Percentiles rank a stretch among this genome's conserved stretches.
Evolutionary conservation across 192 early-diverging fungal genomes (phyloP).

Genomic region (Coemansia sp.): DNA sequence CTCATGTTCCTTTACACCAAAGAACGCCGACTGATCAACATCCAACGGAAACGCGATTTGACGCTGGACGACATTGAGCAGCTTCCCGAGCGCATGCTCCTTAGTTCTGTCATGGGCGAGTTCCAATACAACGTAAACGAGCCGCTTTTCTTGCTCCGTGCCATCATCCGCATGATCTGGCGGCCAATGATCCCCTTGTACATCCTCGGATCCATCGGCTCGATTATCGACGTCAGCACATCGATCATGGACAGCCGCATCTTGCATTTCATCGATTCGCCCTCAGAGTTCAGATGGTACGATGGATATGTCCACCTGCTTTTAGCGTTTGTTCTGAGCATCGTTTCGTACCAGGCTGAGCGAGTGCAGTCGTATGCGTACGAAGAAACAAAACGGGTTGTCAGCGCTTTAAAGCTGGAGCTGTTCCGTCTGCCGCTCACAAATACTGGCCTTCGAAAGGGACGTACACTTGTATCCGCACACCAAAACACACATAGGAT

Average conservation of each 20-base stretch:
- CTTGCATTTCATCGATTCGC: slow-evolving; percentile 26
- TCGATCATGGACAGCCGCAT: slow-evolving; percentile 13
- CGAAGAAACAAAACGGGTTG: slow-evolving; percentile 12
- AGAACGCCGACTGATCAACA: slow-evolving; percentile 23
- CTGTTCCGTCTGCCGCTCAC: slow-evolving; percentile 31
- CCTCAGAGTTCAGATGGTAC: slow-evolving; percentile 25
- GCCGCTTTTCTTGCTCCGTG: slow-evolving; percentile 41
- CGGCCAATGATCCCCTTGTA: slow-evolving; percentile 41
- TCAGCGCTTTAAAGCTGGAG: slow-evolving; percentile 27
- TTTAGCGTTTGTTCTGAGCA: not conserved
- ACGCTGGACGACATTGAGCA: slow-evolving; percentile 22
- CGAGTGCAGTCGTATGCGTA: not conserved
- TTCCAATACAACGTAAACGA: slow-evolving; percentile 37
- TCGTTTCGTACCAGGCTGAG: not conserved
- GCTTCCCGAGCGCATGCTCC: slow-evolving; percentile 25
- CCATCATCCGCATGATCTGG: slow-evolving; percentile 42
- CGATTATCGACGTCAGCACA: not conserved
- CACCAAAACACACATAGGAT: not conserved
- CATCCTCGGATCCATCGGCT: slow-evolving; percentile 11
- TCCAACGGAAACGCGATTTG: slow-evolving; percentile 26
- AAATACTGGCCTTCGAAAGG: slow-evolving; percentile 11
- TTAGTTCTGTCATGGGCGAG: slow-evolving; percentile 17
- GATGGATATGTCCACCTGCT: slow-evolving; percentile 22
- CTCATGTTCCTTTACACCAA: slow-evolving; percentile 13
- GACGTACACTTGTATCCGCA: not conserved